Base-by-base conservation (phyloP, 139 green algal genomes). In the Picochlorum sp. region DNA sequence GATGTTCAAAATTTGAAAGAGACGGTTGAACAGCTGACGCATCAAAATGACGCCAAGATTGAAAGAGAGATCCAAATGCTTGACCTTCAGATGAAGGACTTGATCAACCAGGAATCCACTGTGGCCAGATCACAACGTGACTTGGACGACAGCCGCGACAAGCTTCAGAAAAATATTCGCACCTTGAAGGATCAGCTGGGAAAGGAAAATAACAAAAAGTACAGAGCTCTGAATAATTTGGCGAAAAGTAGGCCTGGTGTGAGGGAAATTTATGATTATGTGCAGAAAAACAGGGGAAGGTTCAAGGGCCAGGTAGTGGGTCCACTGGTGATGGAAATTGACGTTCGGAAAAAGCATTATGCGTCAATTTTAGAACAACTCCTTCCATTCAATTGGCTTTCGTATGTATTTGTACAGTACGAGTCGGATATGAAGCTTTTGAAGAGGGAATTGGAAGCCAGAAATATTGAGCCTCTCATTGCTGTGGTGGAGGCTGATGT, bases 291-390 rank as follows among this genome's bases (percentile, higher is more conserved):
- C 49, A n/a, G 60, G 20, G 37, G 23, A 11, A 46, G 34, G 3
- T 85, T 89, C 74, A 66, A 69, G 44, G 78, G 65, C 6, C 28
- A 23, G 10, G 80, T 93, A 34, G 79, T 76, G 38, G 86, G 86
- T 13, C 86, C 86, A 9, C 62, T 93, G 13, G 63, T 74, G 2
- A 20, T 65, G 16, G 74, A 94, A 67, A 69, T 94, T 18, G 61
- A 85, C n/a, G 65, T 76, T 18, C 16, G 49, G 6, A 58, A 87
- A 46, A 20, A 23, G 1, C 45, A 72, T 61, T 73, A 86, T 38
- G 61, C 64, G 18, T 46, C 58, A 21, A 82, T 66, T 47, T 62
- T 91, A 52, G 84, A 90, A 69, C 38, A 76, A 46, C 61, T 85
- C 32, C 54, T 71, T 26, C 16, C 38, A 49, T 70, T 30, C 30